Percentiles rank a stretch among this genome's conserved stretches.
phyloP scores from a whole-genome alignment of 345 rosid genomes.

The Hirschfeldia incana region DNA sequence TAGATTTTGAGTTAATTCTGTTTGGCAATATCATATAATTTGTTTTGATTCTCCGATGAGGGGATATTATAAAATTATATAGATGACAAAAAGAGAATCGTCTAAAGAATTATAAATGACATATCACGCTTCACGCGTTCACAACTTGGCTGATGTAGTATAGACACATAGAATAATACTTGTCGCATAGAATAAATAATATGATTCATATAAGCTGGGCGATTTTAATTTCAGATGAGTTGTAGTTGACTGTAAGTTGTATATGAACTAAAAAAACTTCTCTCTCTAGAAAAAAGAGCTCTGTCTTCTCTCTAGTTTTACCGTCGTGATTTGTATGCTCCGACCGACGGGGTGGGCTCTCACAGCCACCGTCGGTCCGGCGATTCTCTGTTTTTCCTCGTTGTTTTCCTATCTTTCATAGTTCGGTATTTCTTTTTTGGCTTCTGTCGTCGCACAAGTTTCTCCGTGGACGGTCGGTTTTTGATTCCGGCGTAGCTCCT shows the following conservation, averaged over 20 bases:
- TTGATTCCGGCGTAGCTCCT: no score
- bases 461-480: no score
- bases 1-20: not conserved
- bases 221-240: not conserved
- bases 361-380: no score
- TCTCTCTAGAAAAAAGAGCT: no score
- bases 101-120: not conserved
- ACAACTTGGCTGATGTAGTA: constrained; percentile 21
- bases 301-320: no score
- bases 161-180: not conserved
- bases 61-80: not conserved
- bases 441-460: no score
- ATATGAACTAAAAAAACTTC: not conserved
- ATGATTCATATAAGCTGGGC: not conserved
- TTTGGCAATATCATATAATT: not conserved
- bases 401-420: no score
- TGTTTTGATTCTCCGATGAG: constrained; percentile 5
- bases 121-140: constrained; percentile 14
- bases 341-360: no score
- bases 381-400: no score
- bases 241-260: constrained; percentile 5
- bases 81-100: not conserved
- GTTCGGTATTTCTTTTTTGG: no score
- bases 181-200: no score
- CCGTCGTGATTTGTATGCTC: no score